A percentile compares a stretch with the other conserved stretches of the same genome.
phyloP scores from a whole-genome alignment of 2,329 filamentous ascomycete genomes.

The Tympanopsis confertula region DNA sequence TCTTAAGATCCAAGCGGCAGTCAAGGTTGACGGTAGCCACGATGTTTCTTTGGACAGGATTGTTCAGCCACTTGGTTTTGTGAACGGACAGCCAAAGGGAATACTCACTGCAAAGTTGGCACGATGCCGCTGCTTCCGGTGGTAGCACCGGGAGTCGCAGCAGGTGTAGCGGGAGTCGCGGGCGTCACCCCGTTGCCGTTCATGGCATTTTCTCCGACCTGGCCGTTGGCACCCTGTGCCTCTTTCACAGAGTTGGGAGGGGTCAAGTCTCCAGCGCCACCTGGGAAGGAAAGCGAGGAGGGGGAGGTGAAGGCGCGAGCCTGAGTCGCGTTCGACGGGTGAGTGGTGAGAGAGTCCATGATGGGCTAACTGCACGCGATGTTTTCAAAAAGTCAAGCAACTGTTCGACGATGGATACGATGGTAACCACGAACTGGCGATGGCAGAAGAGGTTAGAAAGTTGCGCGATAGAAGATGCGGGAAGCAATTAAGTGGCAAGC shows the following conservation, averaged over 20 bases:
- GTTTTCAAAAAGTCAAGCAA: slow-evolving; percentile 1
- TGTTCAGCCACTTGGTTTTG: neutral
- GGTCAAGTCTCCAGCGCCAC: slow-evolving; percentile 64
- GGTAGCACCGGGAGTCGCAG: slow-evolving; percentile 75
- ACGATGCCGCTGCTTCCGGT: slow-evolving; percentile 80
- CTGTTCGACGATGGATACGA: neutral
- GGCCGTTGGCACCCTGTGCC: slow-evolving; percentile 31
- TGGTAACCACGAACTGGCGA: neutral
- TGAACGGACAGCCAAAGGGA: slow-evolving; percentile 19
- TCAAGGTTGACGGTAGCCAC: slow-evolving; percentile 97
- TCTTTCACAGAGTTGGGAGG: slow-evolving; percentile 46
- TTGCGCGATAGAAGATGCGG: slow-evolving; percentile 6
- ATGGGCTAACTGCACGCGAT: slow-evolving; percentile 19
- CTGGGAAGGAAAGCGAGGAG: slow-evolving; percentile 83
- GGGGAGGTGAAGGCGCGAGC: slow-evolving; percentile 92
- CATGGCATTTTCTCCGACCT: slow-evolving; percentile 34
- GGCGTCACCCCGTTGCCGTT: slow-evolving; percentile 74
- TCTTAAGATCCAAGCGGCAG: slow-evolving; percentile 95
- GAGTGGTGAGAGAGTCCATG: slow-evolving; percentile 86
- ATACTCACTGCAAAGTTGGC: slow-evolving; percentile 93
- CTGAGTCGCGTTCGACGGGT: slow-evolving; percentile 82
- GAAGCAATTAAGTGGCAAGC: slow-evolving; percentile 5
- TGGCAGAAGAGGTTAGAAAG: neutral
- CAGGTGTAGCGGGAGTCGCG: slow-evolving; percentile 59
- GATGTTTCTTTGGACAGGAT: slow-evolving; percentile 65